Conservation (phyloP, 805 yeast genomes). For the Brettanomyces nanus region DNA sequence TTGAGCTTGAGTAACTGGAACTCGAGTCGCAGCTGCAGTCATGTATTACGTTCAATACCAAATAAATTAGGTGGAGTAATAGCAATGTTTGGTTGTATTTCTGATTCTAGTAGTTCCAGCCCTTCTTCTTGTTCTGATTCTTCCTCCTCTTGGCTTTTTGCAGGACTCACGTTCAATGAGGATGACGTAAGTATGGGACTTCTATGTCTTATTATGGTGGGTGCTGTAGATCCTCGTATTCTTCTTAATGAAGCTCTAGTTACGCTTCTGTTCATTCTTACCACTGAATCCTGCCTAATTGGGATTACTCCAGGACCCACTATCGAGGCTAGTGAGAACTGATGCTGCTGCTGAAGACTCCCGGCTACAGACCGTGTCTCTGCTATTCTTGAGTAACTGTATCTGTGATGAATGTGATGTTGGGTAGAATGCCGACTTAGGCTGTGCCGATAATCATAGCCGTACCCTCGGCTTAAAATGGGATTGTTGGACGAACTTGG, state of each 20-base stretch:
- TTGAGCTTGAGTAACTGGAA: too few species aligned
- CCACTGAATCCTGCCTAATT: conserved; percentile 17
- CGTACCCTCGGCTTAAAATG: too few species aligned
- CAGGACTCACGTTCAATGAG: conserved; percentile 5
- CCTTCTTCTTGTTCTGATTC: background rate
- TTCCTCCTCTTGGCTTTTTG: background rate
- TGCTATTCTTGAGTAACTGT: conserved; percentile 8
- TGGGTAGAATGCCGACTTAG: too few species aligned
- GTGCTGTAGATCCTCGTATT: background rate
- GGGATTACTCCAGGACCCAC: conserved; percentile 17
- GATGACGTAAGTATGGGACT: conserved; percentile 5
- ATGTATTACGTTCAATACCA: too few species aligned
- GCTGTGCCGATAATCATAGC: too few species aligned
- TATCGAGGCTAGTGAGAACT: conserved; percentile 15
- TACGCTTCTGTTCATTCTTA: conserved; percentile 3
- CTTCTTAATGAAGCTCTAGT: background rate
- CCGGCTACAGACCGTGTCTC: too few species aligned
- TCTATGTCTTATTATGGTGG: background rate
- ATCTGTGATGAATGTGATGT: too few species aligned
- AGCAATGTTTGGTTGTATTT: too few species aligned
- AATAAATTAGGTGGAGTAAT: too few species aligned
- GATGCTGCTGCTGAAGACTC: conserved; percentile 11
- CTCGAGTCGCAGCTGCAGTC: too few species aligned
- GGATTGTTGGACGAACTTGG: too few species aligned
- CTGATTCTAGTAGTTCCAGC: background rate